Evolutionary conservation across 495 filamentous ascomycete species (phyloP), one percentile per base, ranked within the genome.

Genomic region (Haplographium delicatum): DNA sequence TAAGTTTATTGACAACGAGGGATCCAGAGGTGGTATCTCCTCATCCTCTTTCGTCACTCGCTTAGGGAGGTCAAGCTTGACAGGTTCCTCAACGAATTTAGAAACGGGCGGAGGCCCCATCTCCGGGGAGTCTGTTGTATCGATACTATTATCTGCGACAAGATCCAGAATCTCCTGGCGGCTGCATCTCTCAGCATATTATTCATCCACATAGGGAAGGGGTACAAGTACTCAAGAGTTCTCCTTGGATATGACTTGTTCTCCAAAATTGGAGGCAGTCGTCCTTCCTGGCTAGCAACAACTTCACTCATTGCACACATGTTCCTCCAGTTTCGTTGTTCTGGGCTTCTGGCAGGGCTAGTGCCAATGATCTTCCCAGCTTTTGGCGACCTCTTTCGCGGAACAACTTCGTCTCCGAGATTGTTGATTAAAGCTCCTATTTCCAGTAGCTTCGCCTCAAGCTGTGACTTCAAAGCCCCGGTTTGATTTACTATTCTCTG

Each of bases 241-340:
- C 70, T 71, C 48, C 89, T 72, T 13, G 85, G 85, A 58, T 80
- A 94, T 30, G 68, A 68, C 65, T 90, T 93, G 61, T 87, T 83
- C 66, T 98, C 93, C 43, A 81, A 63, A 42, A 98, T 96, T 0
- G 85, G 80, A 6, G 91, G 87, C 47, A 98, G 65, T 56, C 76
- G 76, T 25, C 83, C 85, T 56, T 88, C 82, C 58, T 74, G 72
- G 35, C 66, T 61, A 55, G 79, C 74, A 9, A 74, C 61, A 18
- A 66, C 66, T 47, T 84, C 81, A 18, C 68, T 59, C 44, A 59
- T 33, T 23, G 52, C 53, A 30, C 51, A 58, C 40, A 44, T 60
- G 44, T 81, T 78, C 51, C 67, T 74, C 60, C 52, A 75, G 63
- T 56, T 75, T 61, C 39, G 78, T 64, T 60, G 72, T 56, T 65